phyloP scores from a whole-genome alignment of 345 rosid species.

The Isatis tinctoria region DNA sequence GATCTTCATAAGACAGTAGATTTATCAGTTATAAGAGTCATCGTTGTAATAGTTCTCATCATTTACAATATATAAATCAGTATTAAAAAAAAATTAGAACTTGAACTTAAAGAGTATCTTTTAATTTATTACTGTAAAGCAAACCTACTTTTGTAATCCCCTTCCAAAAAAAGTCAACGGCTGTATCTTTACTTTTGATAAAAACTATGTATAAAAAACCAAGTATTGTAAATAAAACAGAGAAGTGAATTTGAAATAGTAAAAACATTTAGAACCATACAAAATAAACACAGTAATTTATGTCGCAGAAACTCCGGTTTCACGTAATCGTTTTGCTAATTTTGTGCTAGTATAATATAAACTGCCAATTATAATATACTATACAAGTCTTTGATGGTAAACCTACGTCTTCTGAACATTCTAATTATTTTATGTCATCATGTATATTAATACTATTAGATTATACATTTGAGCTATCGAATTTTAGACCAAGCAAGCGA shows the following conservation, averaged over 20 bases:
- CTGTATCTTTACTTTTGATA: too few species aligned
- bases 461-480: neutral
- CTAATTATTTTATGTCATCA: neutral
- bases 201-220: too few species aligned
- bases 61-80: too few species aligned
- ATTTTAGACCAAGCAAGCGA: constrained; percentile 3
- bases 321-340: neutral
- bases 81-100: too few species aligned
- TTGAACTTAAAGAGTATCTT: too few species aligned
- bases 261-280: neutral
- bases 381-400: neutral
- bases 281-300: neutral
- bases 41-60: too few species aligned
- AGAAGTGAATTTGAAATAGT: neutral
- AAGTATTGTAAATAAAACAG: too few species aligned
- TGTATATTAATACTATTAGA: neutral
- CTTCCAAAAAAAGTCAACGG: too few species aligned
- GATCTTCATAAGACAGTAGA: too few species aligned
- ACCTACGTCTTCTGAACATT: neutral
- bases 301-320: neutral
- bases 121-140: too few species aligned
- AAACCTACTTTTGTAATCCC: too few species aligned
- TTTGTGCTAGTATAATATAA: neutral
- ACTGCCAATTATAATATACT: neutral
- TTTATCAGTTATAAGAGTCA: too few species aligned